phyloP scores from a whole-genome alignment of 768 basidiomycete species.

The Kwoniella heveanensis region DNA sequence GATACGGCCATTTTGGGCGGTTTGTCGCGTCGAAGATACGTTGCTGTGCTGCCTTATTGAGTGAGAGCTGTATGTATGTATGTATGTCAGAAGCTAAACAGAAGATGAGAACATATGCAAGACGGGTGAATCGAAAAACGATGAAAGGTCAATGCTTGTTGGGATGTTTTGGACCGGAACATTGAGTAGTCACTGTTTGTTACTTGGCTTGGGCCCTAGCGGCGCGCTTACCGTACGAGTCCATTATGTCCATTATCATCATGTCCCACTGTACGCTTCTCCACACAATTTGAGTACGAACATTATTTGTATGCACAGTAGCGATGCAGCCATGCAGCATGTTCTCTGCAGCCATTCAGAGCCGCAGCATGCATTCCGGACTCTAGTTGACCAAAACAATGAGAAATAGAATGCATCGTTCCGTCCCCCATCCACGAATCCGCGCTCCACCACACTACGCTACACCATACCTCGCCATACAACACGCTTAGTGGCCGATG shows the following conservation, averaged over 20 bases:
- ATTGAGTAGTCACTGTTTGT: too few species aligned
- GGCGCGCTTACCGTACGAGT: too few species aligned
- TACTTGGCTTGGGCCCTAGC: too few species aligned
- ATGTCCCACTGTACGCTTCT: neutral
- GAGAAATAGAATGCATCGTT: neutral
- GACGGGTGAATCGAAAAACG: too few species aligned
- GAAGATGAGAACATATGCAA: neutral
- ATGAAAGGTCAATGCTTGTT: slow-evolving; percentile 4
- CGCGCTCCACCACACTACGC: neutral
- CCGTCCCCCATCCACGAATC: neutral
- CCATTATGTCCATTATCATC: neutral
- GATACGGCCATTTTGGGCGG: slow-evolving; percentile 37
- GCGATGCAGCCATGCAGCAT: too few species aligned
- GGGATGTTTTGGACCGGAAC: slow-evolving; percentile 16
- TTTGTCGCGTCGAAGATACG: neutral
- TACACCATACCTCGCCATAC: neutral
- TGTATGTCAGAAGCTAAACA: neutral
- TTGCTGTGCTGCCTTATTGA: neutral
- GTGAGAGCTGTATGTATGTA: neutral
- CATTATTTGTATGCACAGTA: too few species aligned
- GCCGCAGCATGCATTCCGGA: too few species aligned
- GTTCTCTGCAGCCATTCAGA: too few species aligned
- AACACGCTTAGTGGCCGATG: slow-evolving; percentile 27
- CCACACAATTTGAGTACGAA: too few species aligned
- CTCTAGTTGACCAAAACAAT: neutral